A percentile compares a stretch with the other conserved stretches of the same genome.
Conservation (phyloP, 192 early-diverging fungal genomes). For the Rhizoclosmatium sp. region DNA sequence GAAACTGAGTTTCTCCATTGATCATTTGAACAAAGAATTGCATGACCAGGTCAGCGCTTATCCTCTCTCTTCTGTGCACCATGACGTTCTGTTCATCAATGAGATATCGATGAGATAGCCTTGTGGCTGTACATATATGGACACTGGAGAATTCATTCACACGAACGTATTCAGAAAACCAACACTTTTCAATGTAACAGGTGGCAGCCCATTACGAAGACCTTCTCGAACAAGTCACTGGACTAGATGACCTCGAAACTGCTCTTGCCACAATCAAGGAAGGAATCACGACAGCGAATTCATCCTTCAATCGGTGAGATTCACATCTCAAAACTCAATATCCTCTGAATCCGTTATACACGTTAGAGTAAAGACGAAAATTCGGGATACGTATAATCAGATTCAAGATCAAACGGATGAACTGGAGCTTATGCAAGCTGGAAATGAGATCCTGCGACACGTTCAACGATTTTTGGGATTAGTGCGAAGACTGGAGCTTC, state of each 20-base stretch:
- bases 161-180: too few relatives aligned
- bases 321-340: background rate
- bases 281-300: slow-evolving; percentile 60
- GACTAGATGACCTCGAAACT: slow-evolving; percentile 67
- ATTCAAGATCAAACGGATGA: slow-evolving; percentile 68
- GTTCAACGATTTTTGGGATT: slow-evolving; percentile 70
- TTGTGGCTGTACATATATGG: too few relatives aligned
- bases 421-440: slow-evolving; percentile 67
- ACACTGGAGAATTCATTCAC: too few relatives aligned
- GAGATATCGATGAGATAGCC: too few relatives aligned
- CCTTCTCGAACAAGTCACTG: slow-evolving; percentile 71
- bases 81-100: too few relatives aligned
- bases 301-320: slow-evolving; percentile 62
- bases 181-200: slow-evolving; percentile 42
- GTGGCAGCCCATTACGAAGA: slow-evolving; percentile 74
- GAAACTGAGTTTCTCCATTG: slow-evolving; percentile 73
- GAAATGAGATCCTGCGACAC: slow-evolving; percentile 66
- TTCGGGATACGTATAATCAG: slow-evolving; percentile 66
- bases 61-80: too few relatives aligned
- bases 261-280: slow-evolving; percentile 60
- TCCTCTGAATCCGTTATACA: background rate
- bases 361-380: slow-evolving; percentile 63
- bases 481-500: slow-evolving; percentile 62
- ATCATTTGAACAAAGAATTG: slow-evolving; percentile 77
- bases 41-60: slow-evolving; percentile 67